phyloP scores from a whole-genome alignment of 257 asterid genomes.

The Orobanche coerulescens region DNA sequence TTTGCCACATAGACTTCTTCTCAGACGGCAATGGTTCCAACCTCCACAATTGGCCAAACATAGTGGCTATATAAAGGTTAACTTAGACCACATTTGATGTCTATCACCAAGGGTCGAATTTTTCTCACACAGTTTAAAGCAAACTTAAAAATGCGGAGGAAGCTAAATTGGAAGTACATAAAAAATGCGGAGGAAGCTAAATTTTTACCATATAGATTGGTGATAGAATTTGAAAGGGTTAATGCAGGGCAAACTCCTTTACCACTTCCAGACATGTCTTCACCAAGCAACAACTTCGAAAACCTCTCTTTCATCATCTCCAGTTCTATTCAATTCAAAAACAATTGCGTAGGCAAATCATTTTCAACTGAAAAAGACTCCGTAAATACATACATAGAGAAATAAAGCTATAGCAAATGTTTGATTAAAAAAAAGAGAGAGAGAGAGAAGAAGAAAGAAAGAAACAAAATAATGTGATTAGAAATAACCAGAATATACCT shows the following conservation, averaged over 20 bases:
- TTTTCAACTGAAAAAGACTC: neutral
- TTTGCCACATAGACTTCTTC: constrained; percentile 80
- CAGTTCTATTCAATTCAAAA: constrained; percentile 37
- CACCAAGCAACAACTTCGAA: constrained; percentile 89
- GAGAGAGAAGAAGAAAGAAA: neutral
- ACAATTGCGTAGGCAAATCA: neutral
- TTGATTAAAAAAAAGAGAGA: neutral
- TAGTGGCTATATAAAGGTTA: constrained; percentile 49
- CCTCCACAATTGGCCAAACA: constrained; percentile 93
- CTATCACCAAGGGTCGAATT: neutral
- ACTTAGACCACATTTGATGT: neutral
- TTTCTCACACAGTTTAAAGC: neutral
- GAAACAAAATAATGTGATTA: neutral
- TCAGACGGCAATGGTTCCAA: constrained; percentile 71
- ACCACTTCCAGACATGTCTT: constrained; percentile 97
- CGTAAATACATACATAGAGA: neutral
- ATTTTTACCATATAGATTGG: constrained; percentile 70
- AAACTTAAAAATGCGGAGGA: too few relatives aligned
- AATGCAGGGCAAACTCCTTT: constrained; percentile 85
- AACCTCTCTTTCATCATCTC: constrained; percentile 92
- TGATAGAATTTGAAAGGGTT: constrained; percentile 89
- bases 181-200: neutral
- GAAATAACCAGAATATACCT: constrained; percentile 37
- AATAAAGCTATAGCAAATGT: neutral
- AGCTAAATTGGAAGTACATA: neutral